phyloP scores from a whole-genome alignment of 2,329 filamentous ascomycete species.

The Cladosporium sp. region DNA sequence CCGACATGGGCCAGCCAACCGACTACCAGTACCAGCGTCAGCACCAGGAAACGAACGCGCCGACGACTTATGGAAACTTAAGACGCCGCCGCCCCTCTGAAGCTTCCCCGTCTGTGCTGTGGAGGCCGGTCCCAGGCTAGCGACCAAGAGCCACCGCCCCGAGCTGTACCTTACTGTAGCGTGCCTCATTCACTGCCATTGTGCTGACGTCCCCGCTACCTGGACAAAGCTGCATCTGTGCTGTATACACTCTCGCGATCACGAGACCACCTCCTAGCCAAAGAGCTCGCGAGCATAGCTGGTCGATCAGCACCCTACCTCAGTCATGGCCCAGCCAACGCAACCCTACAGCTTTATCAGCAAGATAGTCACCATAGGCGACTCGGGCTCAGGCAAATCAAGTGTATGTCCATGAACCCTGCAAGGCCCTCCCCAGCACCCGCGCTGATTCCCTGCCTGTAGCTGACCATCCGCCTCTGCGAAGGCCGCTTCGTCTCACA shows the following conservation, averaged over 20 bases:
- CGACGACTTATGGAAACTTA: too few species aligned
- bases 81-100: too few species aligned
- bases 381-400: slow-evolving; percentile 94
- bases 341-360: slow-evolving; percentile 97
- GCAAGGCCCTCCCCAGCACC: background rate
- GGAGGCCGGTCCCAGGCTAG: background rate
- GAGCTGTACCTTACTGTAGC: slow-evolving; percentile 1
- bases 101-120: slow-evolving; percentile 9
- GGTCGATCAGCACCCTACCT: background rate
- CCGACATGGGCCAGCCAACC: background rate
- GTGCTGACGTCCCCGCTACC: background rate
- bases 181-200: background rate
- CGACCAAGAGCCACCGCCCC: background rate
- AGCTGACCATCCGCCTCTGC: slow-evolving; percentile 90
- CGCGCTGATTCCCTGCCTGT: slow-evolving; percentile 10
- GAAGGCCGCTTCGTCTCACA: slow-evolving; percentile 91
- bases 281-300: background rate
- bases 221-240: background rate
- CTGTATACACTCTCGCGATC: too few species aligned
- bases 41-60: too few species aligned
- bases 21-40: too few species aligned
- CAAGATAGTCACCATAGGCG: slow-evolving; percentile 96
- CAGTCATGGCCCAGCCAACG: slow-evolving; percentile 13
- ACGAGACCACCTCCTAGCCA: too few species aligned
- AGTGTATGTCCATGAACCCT: slow-evolving; percentile 44